phyloP scores from a whole-genome alignment of 176 grass and related monocot species.

The Panicum miliaceum region DNA sequence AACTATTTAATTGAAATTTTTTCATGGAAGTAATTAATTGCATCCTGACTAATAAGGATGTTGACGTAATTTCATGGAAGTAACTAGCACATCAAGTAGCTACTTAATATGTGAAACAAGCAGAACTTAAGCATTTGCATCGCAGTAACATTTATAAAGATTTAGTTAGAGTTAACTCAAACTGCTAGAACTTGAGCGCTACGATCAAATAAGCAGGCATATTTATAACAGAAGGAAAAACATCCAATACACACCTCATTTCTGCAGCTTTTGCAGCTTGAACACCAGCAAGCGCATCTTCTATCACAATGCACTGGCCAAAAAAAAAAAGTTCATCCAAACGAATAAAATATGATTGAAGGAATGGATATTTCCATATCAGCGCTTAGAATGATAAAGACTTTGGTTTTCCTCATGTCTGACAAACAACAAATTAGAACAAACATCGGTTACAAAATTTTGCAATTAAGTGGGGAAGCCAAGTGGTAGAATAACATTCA shows the following conservation, averaged over 20 bases:
- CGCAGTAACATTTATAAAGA: slow-evolving; percentile 27
- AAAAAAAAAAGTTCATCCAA: slow-evolving; percentile 37
- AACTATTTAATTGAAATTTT: slow-evolving; percentile 18
- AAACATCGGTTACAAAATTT: slow-evolving; percentile 5
- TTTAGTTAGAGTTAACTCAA: slow-evolving; percentile 22
- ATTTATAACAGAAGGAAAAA: not conserved
- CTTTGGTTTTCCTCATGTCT: not conserved
- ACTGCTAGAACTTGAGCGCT: slow-evolving; percentile 23
- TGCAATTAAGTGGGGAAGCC: not conserved
- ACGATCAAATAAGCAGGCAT: slow-evolving; percentile 28
- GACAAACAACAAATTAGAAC: slow-evolving; percentile 18
- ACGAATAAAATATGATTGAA: slow-evolving; percentile 7
- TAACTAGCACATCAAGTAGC: not conserved
- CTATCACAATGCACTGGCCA: slow-evolving; percentile 88
- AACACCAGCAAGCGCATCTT: slow-evolving; percentile 98
- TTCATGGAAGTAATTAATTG: not conserved
- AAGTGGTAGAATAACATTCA: slow-evolving; percentile 36
- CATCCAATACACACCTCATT: slow-evolving; percentile 70
- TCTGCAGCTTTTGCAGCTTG: slow-evolving; percentile 93
- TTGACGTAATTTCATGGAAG: not conserved
- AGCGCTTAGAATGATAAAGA: slow-evolving; percentile 12
- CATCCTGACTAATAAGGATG: slow-evolving; percentile 3
- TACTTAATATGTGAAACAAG: slow-evolving; percentile 24
- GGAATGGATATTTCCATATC: not conserved
- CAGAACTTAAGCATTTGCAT: slow-evolving; percentile 21